Conservation (phyloP, 1,284 basidiomycete species). For the Ustilago tritici region DNA sequence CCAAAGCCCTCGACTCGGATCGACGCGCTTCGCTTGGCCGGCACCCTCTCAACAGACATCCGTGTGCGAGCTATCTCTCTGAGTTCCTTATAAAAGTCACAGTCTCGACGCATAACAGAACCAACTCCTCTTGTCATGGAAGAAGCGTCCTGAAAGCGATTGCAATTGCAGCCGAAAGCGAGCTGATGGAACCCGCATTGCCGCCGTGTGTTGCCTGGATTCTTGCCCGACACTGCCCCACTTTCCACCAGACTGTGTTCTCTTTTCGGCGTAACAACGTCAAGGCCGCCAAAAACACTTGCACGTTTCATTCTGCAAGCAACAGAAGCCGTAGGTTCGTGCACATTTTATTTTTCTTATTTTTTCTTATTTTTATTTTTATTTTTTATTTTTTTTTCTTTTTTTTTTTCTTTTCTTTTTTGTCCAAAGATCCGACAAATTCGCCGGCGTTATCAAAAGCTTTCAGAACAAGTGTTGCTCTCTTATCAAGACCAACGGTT, state of each 20-base stretch:
- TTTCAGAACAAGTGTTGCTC: neutral
- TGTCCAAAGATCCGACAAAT: slow-evolving; percentile 21
- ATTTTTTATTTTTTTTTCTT: neutral
- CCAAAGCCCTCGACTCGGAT: slow-evolving; percentile 16
- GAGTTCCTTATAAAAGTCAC: too few relatives aligned
- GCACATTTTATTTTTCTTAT: neutral
- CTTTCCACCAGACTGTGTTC: neutral
- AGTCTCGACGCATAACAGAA: too few relatives aligned
- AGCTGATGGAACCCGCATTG: too few relatives aligned
- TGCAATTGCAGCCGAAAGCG: too few relatives aligned
- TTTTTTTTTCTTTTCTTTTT: too few relatives aligned
- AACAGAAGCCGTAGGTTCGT: neutral
- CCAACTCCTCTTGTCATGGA: too few relatives aligned
- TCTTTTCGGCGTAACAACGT: neutral
- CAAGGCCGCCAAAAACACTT: neutral
- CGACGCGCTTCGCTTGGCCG: slow-evolving; percentile 11
- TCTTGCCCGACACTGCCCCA: neutral
- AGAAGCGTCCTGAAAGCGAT: too few relatives aligned
- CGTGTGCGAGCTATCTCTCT: too few relatives aligned
- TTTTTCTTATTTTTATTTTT: too few relatives aligned
- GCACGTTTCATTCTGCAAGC: neutral
- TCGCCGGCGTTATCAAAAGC: slow-evolving; percentile 5
- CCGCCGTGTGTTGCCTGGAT: neutral
- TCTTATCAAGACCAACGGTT: neutral
- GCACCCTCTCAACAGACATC: neutral